These are phyloP conservation scores for Ophiostoma populinum DNA, from an alignment of 2,329 filamentous ascomycete species.

Conservation along the genomic window DNA sequence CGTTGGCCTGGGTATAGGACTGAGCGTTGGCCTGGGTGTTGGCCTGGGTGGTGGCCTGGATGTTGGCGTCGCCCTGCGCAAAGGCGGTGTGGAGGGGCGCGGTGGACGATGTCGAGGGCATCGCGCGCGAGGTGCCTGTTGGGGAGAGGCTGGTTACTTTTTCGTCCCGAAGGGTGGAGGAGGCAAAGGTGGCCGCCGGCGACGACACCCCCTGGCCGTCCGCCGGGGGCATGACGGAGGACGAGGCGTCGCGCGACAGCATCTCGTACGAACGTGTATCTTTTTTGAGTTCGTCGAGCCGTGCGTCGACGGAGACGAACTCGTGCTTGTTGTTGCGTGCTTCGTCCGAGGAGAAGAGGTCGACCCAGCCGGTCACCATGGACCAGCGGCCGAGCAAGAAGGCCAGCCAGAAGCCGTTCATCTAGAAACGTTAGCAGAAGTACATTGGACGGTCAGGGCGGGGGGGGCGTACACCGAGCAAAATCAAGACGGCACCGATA, in stretches of 20 bases:
- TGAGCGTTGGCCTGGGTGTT: too few species aligned
- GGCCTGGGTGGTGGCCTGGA: too few species aligned
- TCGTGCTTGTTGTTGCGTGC: slow-evolving; percentile 49
- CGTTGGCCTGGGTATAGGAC: too few species aligned
- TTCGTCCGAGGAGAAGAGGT: slow-evolving; percentile 38
- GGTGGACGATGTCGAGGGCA: too few species aligned
- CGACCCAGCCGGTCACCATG: slow-evolving; percentile 73
- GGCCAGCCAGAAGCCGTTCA: slow-evolving; percentile 73
- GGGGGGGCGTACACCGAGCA: slow-evolving; percentile 57
- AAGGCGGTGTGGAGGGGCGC: too few species aligned
- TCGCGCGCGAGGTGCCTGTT: slow-evolving; percentile 5
- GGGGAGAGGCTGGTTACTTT: slow-evolving; percentile 24
- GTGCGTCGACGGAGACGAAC: slow-evolving; percentile 78
- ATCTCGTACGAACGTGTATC: slow-evolving; percentile 64
- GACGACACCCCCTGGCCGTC: too few species aligned
- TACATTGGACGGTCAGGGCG: slow-evolving; percentile 19
- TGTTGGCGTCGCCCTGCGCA: too few species aligned
- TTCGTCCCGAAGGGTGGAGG: slow-evolving; percentile 3
- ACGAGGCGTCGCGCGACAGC: slow-evolving; percentile 38
- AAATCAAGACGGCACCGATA: slow-evolving; percentile 62
- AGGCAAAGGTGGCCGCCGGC: slow-evolving; percentile 6
- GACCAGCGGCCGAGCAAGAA: slow-evolving; percentile 65
- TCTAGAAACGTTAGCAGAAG: too few species aligned
- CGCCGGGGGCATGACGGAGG: not conserved
- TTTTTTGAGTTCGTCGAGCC: slow-evolving; percentile 36